Base-by-base conservation (phyloP, 2,329 filamentous ascomycete species). In the Teratosphaeriaceae sp. region DNA sequence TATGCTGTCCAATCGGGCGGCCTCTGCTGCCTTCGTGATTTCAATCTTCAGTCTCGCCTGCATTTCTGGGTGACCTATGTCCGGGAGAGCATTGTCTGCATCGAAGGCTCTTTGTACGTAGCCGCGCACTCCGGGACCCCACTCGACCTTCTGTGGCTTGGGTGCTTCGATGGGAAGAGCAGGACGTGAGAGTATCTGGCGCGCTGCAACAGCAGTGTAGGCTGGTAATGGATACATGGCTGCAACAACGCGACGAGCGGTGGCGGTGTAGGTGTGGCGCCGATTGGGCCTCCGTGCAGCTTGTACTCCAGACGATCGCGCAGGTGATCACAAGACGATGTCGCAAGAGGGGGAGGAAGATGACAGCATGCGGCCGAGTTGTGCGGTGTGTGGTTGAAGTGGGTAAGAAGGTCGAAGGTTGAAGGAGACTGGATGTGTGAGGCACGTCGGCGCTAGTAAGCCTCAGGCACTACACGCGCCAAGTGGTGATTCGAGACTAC, bases 81-180 rank as follows among this genome's bases (percentile, higher is more conserved):
- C 68, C 12, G 60, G 48, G 30, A 71, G 63, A 27, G 57, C 54
- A 23, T 88, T 85, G 45, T 80, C 77, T 20, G 80, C 77, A 40
- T 58, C 59, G 39, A 85, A 97, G 20, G 88, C 89, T 59, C 88
- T 82, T 58, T 88, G 84, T 23, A 97, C 90, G 68, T 96, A 97
- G 52, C 76, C 73, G 55, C 88, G 85, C 47, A 97, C 87, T n/a
- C 83, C 78, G 33, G 78, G 71, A 23, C 88, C 82, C 83, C 88
- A 97, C 55, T 84, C 79, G 56, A 84, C 81, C 69, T 84, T 86
- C 60, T 74, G 63, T 18, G 55, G 35, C 24, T 53, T 47, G 20
- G 49, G 36, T 15, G 35, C 19, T 23, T 39, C 22, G 15, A 49
- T 45, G 33, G 52, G 36, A 20, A 45, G 22, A n/a, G 53, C 20